Evolutionary conservation across 495 filamentous ascomycete species (phyloP).

Genomic region (Parachaetomium inaequale): DNA sequence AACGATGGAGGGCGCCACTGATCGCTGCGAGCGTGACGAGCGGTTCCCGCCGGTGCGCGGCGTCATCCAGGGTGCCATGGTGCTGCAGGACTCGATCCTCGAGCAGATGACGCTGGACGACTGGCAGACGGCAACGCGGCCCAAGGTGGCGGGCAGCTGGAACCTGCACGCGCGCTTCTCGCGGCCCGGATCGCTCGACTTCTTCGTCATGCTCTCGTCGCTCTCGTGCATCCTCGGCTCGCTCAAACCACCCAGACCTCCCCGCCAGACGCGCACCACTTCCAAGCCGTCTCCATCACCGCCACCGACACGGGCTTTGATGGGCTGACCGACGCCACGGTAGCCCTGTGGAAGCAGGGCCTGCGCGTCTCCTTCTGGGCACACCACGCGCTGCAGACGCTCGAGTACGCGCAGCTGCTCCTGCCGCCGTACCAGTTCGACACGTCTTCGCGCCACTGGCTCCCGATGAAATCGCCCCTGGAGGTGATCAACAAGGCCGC

Average conservation of each 20-base stretch:
- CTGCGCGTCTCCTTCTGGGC: background rate
- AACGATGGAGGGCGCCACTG: conserved; percentile 9
- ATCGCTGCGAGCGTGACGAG: conserved; percentile 2
- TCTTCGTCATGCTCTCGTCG: conserved; percentile 51
- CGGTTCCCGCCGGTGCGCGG: conserved; percentile 50
- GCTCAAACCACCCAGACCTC: conserved; percentile 16
- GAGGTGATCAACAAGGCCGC: background rate
- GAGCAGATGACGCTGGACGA: conserved; percentile 37
- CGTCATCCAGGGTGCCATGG: conserved; percentile 43
- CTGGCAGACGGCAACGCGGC: conserved; percentile 43
- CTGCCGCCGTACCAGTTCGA: background rate
- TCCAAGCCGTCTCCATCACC: background rate
- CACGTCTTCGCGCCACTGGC: background rate
- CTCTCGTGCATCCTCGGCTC: conserved; percentile 44
- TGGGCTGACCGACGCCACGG: background rate
- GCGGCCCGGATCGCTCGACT: conserved; percentile 44
- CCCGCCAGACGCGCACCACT: background rate
- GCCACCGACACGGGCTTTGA: background rate
- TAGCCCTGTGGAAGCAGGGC: background rate
- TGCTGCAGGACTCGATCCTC: conserved; percentile 7
- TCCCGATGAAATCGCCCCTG: background rate
- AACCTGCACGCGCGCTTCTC: conserved; percentile 31
- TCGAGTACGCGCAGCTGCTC: background rate
- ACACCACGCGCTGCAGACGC: background rate
- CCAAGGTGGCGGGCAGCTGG: conserved; percentile 42